phyloP scores from a whole-genome alignment of 1,284 basidiomycete species.

The Austroboletus novae-zelandiae region DNA sequence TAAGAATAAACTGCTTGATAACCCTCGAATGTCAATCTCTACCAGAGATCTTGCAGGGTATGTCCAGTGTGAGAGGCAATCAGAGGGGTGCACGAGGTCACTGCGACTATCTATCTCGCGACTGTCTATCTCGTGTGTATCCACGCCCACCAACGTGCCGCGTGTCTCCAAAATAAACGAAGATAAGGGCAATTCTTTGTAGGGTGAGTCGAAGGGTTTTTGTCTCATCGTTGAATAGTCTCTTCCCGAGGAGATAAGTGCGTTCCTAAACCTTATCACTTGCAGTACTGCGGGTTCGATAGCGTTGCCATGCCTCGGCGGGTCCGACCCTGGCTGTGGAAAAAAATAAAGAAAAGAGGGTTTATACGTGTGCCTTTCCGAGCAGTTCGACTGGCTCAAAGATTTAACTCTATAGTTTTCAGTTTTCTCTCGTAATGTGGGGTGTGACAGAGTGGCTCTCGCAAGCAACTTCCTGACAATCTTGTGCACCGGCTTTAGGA shows the following conservation, averaged over 20 bases:
- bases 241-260: slow-evolving; percentile 1
- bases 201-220: neutral
- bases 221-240: neutral
- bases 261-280: neutral
- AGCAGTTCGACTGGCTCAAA: neutral
- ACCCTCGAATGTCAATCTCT: neutral
- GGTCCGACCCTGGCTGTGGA: neutral
- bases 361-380: neutral
- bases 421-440: neutral
- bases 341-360: neutral
- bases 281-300: neutral
- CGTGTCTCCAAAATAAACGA: neutral
- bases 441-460: neutral
- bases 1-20: neutral
- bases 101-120: neutral
- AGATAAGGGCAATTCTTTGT: neutral
- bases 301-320: too few relatives aligned
- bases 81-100: neutral
- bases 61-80: neutral
- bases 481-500: too few relatives aligned
- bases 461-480: too few relatives aligned
- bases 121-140: neutral
- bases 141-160: neutral
- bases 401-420: neutral
- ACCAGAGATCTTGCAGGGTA: neutral